phyloP scores from a whole-genome alignment of 1,284 basidiomycete genomes.

The Ceratobasidium sp. region DNA sequence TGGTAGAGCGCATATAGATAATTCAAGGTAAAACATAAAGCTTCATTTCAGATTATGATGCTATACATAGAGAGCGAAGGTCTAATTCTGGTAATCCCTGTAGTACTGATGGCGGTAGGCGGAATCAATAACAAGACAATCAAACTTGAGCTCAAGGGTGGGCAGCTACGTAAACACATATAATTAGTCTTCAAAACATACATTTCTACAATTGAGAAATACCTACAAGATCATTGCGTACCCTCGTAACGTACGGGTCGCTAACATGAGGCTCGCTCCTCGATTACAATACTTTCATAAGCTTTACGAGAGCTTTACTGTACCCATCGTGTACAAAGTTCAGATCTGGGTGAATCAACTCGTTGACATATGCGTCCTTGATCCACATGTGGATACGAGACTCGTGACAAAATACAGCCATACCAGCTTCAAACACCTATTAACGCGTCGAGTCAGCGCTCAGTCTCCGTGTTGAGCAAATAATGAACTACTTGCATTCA shows the following conservation, averaged over 20 bases:
- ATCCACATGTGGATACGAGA: slow-evolving; percentile 11
- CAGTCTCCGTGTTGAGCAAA: not conserved
- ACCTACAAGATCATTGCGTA: slow-evolving; percentile 9
- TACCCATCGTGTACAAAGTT: slow-evolving; percentile 6
- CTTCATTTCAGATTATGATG: too few species aligned
- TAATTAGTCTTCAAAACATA: not conserved
- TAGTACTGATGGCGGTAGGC: not conserved
- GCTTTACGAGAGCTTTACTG: not conserved
- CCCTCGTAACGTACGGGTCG: not conserved
- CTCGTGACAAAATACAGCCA: not conserved
- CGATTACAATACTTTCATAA: not conserved
- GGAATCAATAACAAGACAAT: slow-evolving; percentile 1
- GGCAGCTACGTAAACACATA: not conserved
- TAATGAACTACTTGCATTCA: not conserved
- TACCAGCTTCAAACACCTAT: not conserved
- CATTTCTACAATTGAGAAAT: too few species aligned
- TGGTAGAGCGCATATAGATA: too few species aligned
- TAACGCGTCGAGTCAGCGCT: not conserved
- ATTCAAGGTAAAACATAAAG: too few species aligned
- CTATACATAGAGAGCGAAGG: not conserved
- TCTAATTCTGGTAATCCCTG: not conserved
- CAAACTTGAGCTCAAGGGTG: not conserved
- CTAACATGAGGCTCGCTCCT: not conserved
- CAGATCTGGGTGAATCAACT: not conserved
- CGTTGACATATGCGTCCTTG: not conserved